Base-by-base conservation (phyloP, 805 yeast species). In the Metschnikowia corniflorae region DNA sequence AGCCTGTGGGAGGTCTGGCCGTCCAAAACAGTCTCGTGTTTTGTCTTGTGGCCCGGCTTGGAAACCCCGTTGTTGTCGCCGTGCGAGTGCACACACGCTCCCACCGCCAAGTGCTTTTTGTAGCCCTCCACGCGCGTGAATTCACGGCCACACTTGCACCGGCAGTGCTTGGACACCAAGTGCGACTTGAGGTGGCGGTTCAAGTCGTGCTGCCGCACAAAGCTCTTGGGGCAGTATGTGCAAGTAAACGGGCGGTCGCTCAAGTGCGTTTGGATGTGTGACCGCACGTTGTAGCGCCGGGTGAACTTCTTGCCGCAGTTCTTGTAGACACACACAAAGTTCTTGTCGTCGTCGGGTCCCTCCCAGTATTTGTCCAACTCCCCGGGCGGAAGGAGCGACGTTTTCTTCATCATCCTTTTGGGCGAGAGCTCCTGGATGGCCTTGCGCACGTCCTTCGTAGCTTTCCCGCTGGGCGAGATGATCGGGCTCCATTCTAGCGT, bases 211-310 rank as follows among this genome's bases (percentile, higher is more conserved):
- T 91, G 96, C 44, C 99, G 74, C 16, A 93, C 99, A 65, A 93
- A 93, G 25, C 86, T 76, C 49, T 89, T 86, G 4, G 77, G 73
- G 60, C 99, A 93, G 28, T 70, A 70, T 3, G 68, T 67, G 63
- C 99, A 93, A 0, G 73, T 66, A 61, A 86, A 91, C 1, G 99
- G 99, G 45, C 97, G 70, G 58, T 94, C 98, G 57, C 91, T 81
- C 33, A 93, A 63, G 68, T 93, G 99, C 0, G 98, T 93, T 58
- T 93, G 98, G 39, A 93, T 89, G 59, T 93, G 99, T 0, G 96
- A 86, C 44, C 97, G 70, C 9, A 87, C 86, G 53, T 93, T 93
- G 61, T 94, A 94, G 31, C 96, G 71, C 54, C 98, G 72, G 6
- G 88, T 79, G 61, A 93, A 91, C 37, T 73, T 65, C 61, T 93